A percentile compares a stretch with the other conserved stretches of the same genome.
Evolutionary conservation across 1,284 basidiomycete species (phyloP).

Genomic region (Trametes polyzona): DNA sequence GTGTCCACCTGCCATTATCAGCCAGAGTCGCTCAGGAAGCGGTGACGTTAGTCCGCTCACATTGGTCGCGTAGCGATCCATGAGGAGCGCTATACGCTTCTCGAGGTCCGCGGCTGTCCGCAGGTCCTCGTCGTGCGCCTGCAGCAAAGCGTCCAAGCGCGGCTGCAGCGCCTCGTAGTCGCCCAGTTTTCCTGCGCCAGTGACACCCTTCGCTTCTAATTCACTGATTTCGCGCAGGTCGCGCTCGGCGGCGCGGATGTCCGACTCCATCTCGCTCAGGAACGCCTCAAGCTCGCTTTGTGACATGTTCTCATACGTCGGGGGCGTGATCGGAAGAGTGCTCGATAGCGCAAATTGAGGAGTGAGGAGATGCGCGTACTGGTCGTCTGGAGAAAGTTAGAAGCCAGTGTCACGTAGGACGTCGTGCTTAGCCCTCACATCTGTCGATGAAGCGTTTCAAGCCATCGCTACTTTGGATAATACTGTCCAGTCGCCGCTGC

Average conservation of each 20-base stretch:
- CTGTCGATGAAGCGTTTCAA: constrained; percentile 73
- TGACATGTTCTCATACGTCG: constrained; percentile 66
- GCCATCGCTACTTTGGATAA: constrained; percentile 69
- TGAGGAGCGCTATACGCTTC: constrained; percentile 59
- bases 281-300: constrained; percentile 69
- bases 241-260: constrained; percentile 77
- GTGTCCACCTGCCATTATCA: constrained; percentile 61
- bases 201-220: constrained; percentile 69
- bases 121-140: constrained; percentile 62
- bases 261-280: constrained; percentile 76
- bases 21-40: neutral
- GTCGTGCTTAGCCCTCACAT: constrained; percentile 51
- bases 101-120: constrained; percentile 60
- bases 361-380: constrained; percentile 70
- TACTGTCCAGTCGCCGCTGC: constrained; percentile 55
- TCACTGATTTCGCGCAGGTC: constrained; percentile 76
- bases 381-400: constrained; percentile 56
- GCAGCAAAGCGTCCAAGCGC: constrained; percentile 59
- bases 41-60: constrained; percentile 44
- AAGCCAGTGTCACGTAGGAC: neutral
- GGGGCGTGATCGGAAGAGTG: constrained; percentile 48
- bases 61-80: constrained; percentile 70
- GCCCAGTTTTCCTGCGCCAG: constrained; percentile 71
- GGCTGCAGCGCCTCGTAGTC: constrained; percentile 68
- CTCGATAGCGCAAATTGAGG: constrained; percentile 75